These are phyloP conservation scores for Phytophthora tubulina DNA, from an alignment of 352 stramenopile species.

Conservation along the genomic window DNA sequence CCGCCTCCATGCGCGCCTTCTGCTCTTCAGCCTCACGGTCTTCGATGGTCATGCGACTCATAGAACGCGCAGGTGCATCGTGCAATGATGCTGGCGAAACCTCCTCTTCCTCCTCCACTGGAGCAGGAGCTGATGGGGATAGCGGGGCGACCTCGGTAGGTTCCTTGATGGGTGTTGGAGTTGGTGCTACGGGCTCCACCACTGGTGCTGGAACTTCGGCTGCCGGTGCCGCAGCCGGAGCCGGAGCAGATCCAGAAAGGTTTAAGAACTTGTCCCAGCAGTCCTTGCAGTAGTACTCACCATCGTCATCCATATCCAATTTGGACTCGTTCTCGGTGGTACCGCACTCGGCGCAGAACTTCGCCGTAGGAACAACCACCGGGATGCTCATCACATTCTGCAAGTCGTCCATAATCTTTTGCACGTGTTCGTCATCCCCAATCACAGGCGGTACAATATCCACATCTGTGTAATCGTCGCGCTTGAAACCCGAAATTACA, in stretches of 20 bases:
- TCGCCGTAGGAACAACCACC: slow-evolving; percentile 75
- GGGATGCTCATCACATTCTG: slow-evolving; percentile 85
- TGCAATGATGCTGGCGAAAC: slow-evolving; percentile 31
- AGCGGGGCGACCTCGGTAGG: slow-evolving; percentile 11
- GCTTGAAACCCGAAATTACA: slow-evolving; percentile 79
- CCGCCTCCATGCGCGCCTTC: slow-evolving; percentile 78
- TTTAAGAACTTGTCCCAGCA: slow-evolving; percentile 90
- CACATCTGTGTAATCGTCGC: slow-evolving; percentile 78
- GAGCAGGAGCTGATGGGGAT: slow-evolving; percentile 27
- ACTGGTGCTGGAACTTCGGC: slow-evolving; percentile 14
- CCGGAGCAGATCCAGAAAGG: slow-evolving; percentile 42
- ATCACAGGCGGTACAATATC: slow-evolving; percentile 70
- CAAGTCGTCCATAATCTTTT: slow-evolving; percentile 80
- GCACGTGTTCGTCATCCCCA: slow-evolving; percentile 71
- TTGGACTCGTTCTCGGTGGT: slow-evolving; percentile 79
- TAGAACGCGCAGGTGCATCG: slow-evolving; percentile 42
- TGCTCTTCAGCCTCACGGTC: slow-evolving; percentile 77
- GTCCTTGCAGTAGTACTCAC: slow-evolving; percentile 89
- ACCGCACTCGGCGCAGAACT: slow-evolving; percentile 85
- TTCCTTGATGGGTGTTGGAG: slow-evolving; percentile 11
- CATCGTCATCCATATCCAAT: slow-evolving; percentile 84
- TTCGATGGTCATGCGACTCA: slow-evolving; percentile 52
- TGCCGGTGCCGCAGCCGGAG: slow-evolving; percentile 8
- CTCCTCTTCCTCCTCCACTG: slow-evolving; percentile 39
- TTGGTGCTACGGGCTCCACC: slow-evolving; percentile 23